phyloP scores from a whole-genome alignment of 202 grass and related monocot species.

The Eragrostis tef region DNA sequence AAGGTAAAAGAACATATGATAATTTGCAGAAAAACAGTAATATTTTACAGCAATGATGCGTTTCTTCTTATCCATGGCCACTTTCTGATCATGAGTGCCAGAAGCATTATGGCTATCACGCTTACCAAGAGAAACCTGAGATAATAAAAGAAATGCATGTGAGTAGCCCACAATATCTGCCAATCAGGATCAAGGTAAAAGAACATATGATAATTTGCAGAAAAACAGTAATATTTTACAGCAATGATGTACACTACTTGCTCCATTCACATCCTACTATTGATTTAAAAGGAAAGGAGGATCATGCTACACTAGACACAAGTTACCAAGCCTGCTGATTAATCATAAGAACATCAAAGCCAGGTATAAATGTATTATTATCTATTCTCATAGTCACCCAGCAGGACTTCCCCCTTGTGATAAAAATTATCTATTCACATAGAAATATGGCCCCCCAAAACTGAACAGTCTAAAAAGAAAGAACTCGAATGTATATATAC shows the following conservation, averaged over 20 bases:
- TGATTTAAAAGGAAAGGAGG: not conserved
- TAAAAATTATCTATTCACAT: constrained; percentile 2
- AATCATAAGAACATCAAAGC: constrained; percentile 29
- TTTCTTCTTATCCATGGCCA: constrained; percentile 48
- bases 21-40: no score
- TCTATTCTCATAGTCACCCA: not conserved
- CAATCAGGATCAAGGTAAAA: not conserved
- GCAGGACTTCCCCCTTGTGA: not conserved
- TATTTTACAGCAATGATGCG: no score
- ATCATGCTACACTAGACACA: not conserved
- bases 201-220: not conserved
- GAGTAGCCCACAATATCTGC: constrained; percentile 12
- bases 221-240: not conserved
- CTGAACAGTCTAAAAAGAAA: not conserved
- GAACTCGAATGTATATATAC: not conserved
- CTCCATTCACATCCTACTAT: not conserved
- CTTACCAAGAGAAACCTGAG: constrained; percentile 58
- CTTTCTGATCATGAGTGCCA: constrained; percentile 30
- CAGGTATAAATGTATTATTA: not conserved
- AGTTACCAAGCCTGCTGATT: not conserved
- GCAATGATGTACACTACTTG: constrained; percentile 4
- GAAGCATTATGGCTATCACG: constrained; percentile 32
- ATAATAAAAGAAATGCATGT: constrained; percentile 40
- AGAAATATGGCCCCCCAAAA: not conserved
- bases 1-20: not conserved